phyloP scores from a whole-genome alignment of 345 rosid species.

The Toxicodendron radicans region DNA sequence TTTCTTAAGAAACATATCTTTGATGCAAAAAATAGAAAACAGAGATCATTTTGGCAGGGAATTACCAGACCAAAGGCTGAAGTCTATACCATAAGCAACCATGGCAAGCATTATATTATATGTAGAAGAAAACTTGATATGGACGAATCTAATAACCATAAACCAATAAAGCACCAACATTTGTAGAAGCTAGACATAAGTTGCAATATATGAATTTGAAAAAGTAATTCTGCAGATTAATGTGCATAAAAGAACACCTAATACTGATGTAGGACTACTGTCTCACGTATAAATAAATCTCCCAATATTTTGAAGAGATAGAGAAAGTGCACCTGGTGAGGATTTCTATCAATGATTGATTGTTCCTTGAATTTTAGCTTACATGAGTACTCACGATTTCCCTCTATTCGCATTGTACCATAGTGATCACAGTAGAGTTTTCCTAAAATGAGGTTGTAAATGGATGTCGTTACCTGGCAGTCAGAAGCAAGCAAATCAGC shows the following conservation, averaged over 20 bases:
- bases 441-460: conserved; percentile 37
- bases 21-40: no score
- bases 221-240: background rate
- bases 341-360: conserved; percentile 40
- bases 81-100: background rate
- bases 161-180: background rate
- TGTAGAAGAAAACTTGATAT: background rate
- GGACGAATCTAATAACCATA: background rate
- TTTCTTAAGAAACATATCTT: background rate
- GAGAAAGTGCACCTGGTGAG: conserved; percentile 30
- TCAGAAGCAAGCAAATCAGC: conserved; percentile 4
- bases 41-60: background rate
- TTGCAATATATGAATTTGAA: background rate
- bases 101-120: background rate
- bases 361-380: conserved; percentile 40
- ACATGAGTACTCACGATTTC: conserved; percentile 28
- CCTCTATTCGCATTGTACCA: conserved; percentile 39
- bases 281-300: background rate
- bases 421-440: conserved; percentile 35
- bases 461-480: conserved; percentile 32
- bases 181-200: background rate
- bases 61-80: background rate
- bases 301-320: background rate
- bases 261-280: background rate
- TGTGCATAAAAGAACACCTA: background rate